Percentiles rank a stretch among this genome's conserved stretches.
Evolutionary conservation across 2,329 filamentous ascomycete genomes (phyloP).

Genomic region (Westerdykella sp.): DNA sequence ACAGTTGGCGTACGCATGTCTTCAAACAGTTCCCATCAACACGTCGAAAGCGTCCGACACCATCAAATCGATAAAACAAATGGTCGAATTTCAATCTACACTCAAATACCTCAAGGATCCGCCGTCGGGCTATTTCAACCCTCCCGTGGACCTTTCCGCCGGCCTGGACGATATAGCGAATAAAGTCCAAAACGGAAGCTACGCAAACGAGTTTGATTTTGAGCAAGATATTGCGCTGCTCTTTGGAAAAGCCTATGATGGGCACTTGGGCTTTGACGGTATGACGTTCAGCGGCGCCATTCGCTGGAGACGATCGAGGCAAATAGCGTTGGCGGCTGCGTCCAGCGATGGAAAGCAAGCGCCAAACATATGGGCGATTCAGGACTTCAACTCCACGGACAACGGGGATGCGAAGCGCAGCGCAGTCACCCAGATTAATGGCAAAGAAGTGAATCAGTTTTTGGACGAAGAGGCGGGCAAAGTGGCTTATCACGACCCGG

Average conservation of each 20-base stretch:
- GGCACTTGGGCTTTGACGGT: constrained; percentile 34
- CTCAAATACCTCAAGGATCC: constrained; percentile 37
- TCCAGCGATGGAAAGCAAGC: constrained; percentile 24
- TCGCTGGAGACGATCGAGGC: constrained; percentile 24
- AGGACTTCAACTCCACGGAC: constrained; percentile 28
- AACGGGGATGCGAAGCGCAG: constrained; percentile 21
- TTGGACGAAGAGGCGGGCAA: constrained; percentile 27
- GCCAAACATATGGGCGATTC: constrained; percentile 27
- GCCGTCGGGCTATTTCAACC: constrained; percentile 33
- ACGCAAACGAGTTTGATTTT: constrained; percentile 40
- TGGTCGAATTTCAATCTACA: constrained; percentile 39
- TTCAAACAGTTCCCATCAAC: constrained; percentile 33
- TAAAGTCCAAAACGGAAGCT: constrained; percentile 26
- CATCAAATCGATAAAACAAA: constrained; percentile 28
- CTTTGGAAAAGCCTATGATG: constrained; percentile 30
- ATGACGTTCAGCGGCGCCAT: constrained; percentile 33
- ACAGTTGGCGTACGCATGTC: constrained; percentile 30
- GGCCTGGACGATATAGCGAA: constrained; percentile 33
- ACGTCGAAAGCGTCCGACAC: constrained; percentile 19
- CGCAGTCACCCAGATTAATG: constrained; percentile 36
- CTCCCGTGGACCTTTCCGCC: constrained; percentile 34
- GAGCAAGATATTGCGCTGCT: constrained; percentile 33
- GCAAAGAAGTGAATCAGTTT: constrained; percentile 29
- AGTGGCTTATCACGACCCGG: constrained; percentile 36
- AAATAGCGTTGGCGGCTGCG: constrained; percentile 26